Evolutionary conservation across 2,329 filamentous ascomycete genomes (phyloP).

Genomic region (Plenodomus biglobosus): DNA sequence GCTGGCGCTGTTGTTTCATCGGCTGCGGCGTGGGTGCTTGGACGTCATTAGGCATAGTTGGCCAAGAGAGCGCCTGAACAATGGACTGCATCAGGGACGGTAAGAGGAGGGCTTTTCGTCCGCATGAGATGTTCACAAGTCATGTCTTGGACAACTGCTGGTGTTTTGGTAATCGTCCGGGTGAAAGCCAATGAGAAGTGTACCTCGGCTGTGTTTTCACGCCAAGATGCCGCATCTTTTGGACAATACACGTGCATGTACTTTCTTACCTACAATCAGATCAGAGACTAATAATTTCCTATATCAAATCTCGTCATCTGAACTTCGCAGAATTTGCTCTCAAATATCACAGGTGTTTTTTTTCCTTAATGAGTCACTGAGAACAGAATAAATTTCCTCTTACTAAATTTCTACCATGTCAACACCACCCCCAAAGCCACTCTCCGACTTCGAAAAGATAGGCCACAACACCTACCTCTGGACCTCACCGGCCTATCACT

Average conservation of each 20-base stretch:
- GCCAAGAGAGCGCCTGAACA: background rate
- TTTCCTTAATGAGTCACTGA: too few relatives aligned
- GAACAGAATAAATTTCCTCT: too few relatives aligned
- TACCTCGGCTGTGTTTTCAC: conserved; percentile 8
- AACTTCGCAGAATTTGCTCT: too few relatives aligned
- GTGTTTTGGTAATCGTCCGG: background rate
- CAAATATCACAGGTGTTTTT: too few relatives aligned
- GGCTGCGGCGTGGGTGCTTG: conserved; percentile 11
- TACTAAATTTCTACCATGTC: conserved; percentile 5
- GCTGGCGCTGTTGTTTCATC: conserved; percentile 22
- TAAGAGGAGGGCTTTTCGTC: background rate
- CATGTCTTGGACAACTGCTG: too few relatives aligned
- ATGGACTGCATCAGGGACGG: conserved; percentile 1
- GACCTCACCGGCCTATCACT: conserved; percentile 21
- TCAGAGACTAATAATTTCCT: too few relatives aligned
- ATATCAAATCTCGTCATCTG: too few relatives aligned
- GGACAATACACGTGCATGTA: background rate
- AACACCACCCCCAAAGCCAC: conserved; percentile 18
- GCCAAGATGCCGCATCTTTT: background rate
- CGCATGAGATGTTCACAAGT: background rate
- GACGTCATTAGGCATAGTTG: background rate
- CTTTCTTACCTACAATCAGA: too few relatives aligned
- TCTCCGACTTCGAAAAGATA: conserved; percentile 36
- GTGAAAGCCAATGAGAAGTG: conserved; percentile 9
- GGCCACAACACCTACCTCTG: conserved; percentile 40